Percentiles rank a stretch among this genome's conserved stretches.
Conservation (phyloP, 805 yeast genomes). For the Clavispora vitiphila region DNA sequence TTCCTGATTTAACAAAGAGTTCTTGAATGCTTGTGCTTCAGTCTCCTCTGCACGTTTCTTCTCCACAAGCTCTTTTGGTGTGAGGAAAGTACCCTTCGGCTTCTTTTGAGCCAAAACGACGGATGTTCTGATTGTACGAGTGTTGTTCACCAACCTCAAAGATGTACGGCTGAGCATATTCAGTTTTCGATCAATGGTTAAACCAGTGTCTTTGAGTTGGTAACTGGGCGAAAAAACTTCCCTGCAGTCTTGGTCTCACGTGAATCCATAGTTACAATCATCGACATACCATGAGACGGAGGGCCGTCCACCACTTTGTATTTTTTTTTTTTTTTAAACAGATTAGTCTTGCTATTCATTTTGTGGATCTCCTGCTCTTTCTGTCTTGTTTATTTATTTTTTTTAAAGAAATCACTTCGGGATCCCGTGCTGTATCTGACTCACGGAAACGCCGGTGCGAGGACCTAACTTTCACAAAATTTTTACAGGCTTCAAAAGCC, state of each 20-base stretch:
- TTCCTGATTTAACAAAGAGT: constrained; percentile 22
- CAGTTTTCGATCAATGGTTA: background rate
- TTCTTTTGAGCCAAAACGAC: background rate
- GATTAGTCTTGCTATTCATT: no score
- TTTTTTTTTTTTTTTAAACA: no score
- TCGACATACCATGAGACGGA: background rate
- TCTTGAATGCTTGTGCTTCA: constrained; percentile 24
- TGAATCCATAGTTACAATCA: background rate
- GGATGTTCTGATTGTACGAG: background rate
- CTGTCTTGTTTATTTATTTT: no score
- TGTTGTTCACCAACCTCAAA: background rate
- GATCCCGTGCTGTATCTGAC: no score
- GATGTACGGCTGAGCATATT: constrained; percentile 1
- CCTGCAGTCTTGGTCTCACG: constrained; percentile 1
- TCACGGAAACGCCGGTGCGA: no score
- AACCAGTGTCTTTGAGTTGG: background rate
- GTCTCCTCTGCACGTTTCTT: constrained; percentile 20
- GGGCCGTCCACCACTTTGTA: no score
- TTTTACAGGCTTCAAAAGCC: no score
- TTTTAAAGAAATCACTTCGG: no score
- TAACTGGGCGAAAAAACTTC: constrained; percentile 2
- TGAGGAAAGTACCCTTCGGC: constrained; percentile 11
- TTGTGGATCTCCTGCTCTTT: no score
- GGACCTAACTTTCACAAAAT: no score
- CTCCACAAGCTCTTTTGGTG: constrained; percentile 31